Evolutionary conservation across 2,329 filamentous ascomycete species (phyloP), one percentile per base, ranked within the genome.

Genomic region (Colletotrichum sp.): DNA sequence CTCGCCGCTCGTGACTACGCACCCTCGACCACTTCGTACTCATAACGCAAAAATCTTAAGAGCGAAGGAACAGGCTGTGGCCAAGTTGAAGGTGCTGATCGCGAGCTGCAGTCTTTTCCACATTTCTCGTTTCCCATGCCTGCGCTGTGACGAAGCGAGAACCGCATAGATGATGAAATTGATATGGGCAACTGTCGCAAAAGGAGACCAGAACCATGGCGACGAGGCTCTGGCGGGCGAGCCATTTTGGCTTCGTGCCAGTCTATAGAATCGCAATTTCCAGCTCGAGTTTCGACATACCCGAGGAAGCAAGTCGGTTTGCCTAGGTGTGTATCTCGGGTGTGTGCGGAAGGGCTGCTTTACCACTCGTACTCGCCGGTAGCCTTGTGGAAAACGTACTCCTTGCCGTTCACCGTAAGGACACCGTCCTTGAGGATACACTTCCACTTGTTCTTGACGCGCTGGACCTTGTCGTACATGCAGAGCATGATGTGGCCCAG

Each of bases 401-500:
- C 97, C 86, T 95, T 98, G 80, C 95, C 95, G 79, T 96, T 96
- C 49, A 98, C 95, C 60, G 95, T 98, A 79, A 99, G 90, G 21
- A 99, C 95, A 24, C 97, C 97, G 82, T 99, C 97, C 88, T 99
- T 99, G 78, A 99, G 92, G 2, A 95, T 96, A 87, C 97, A 99
- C 94, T 99, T 99, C 95, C 95, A 97, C 92, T 97, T 99, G 88
- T 99, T 99, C 93, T 99, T 99, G 81, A 99, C 97, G 64, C 97
- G 92, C 87, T 99, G 96, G 12, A 99, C 97, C 88, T 99, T 99
- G 88, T 99, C 97, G 84, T 99, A 99, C 84, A 98, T 98, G 88
- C 97, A 99, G 55, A 99, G 93, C 95, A 99, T 99, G 83, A 98
- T 96, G 80, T 98, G 95, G 2, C 94, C 93, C 79, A 94, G 91